Conservation (phyloP, 129 eudicot species). For the Pseudognaphalium luteoalbum region DNA sequence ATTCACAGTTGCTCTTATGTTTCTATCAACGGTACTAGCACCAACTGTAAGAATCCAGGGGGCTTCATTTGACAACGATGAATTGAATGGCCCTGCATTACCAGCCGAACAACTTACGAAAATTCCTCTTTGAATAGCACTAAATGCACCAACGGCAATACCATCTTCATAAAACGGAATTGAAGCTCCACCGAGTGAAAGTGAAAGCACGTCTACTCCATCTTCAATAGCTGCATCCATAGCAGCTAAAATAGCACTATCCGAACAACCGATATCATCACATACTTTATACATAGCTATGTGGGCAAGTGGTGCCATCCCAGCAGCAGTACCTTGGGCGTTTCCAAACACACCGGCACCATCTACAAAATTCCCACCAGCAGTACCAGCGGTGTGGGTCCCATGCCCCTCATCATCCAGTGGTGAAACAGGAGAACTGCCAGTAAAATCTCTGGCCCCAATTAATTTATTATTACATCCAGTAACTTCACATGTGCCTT, state of each 20-base stretch:
- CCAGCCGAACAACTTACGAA: conserved; percentile 43
- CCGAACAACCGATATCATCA: conserved; percentile 20
- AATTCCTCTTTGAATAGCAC: conserved; percentile 41
- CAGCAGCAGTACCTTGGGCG: conserved; percentile 43
- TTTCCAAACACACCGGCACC: conserved; percentile 41
- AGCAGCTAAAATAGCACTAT: conserved; percentile 38
- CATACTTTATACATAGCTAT: conserved; percentile 51
- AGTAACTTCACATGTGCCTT: conserved; percentile 34
- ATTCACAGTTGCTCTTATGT: conserved; percentile 31
- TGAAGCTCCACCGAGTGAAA: conserved; percentile 41
- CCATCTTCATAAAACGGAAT: conserved; percentile 38
- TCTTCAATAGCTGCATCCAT: conserved; percentile 42
- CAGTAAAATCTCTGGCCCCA: conserved; percentile 35
- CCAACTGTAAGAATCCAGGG: conserved; percentile 48
- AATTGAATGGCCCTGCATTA: conserved; percentile 32
- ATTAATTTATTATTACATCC: conserved; percentile 40
- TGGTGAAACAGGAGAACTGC: conserved; percentile 25
- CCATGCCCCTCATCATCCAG: conserved; percentile 42
- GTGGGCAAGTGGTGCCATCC: conserved; percentile 44
- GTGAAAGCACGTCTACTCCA: conserved; percentile 45
- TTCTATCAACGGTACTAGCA: conserved; percentile 40
- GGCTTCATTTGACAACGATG: conserved; percentile 39
- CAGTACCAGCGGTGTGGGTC: conserved; percentile 45
- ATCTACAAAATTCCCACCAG: conserved; percentile 36
- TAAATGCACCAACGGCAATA: conserved; percentile 35